Evolutionary conservation across 2,329 filamentous ascomycete species (phyloP), one percentile per base, ranked within the genome.

Genomic region (Mollisia scopiformis): DNA sequence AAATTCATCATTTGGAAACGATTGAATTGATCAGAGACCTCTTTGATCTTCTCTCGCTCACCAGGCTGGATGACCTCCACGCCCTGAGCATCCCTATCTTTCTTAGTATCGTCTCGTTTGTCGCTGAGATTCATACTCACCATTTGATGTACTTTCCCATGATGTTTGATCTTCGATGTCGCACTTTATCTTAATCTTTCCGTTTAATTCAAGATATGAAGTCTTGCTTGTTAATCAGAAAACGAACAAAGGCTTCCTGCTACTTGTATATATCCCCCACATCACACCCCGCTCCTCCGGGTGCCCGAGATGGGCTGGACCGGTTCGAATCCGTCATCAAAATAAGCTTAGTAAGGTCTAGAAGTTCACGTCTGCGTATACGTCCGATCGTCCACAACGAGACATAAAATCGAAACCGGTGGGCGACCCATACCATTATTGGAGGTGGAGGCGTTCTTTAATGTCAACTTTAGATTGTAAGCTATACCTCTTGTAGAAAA

Each of bases 1-100:
- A 65, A 65, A 28, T 65, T 65, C 58, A 61, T 65, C 60, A 65
- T 62, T 50, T 65, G 60, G 35, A 65, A 65, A 16, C 60, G 60
- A 43, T 65, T 65, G 57, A 65, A 65, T 35, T 62, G 60, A 7
- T 62, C 62, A 8, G 62, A 62, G 1, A 65, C 62, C 19, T 61
- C 60, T 31, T 61, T 30, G 25, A 61, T 65, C 55, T 65, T 62
- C 55, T 62, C 63, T 27, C 50, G 25, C 55, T 65, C 63, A 4
- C 63, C 63, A 0, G 63, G 60, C 49, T 65, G 63, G 28, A 65
- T 57, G 27, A 61, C 60, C 43, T 65, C 63, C 8, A 62, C 63
- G 2, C 63, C 63, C 23, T 23, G 31, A 10, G 60, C 57, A 37
- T 65, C 58, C 63, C 62, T 64, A n/a, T 53, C 31, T 1, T 0